These are phyloP conservation scores for Podospora pseudocomata DNA, from an alignment of 495 filamentous ascomycete genomes.

Conservation along the genomic window DNA sequence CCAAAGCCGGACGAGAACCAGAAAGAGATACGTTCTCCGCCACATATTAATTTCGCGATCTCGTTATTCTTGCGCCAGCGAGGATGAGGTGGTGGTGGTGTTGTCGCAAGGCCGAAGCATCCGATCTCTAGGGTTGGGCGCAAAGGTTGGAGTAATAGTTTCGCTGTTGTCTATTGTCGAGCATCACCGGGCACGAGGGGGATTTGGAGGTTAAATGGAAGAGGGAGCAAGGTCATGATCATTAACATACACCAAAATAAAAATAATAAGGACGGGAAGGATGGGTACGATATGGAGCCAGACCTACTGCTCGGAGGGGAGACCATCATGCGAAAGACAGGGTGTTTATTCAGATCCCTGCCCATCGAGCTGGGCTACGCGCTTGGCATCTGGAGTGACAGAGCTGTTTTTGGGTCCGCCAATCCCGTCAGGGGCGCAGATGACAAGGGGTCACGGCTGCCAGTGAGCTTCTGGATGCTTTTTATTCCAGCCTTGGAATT, in stretches of 20 bases:
- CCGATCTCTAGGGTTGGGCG: constrained; percentile 13
- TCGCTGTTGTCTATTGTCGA: neutral
- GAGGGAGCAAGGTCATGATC: constrained; percentile 16
- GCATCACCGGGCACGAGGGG: constrained; percentile 17
- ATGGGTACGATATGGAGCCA: constrained; percentile 16
- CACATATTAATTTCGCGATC: constrained; percentile 59
- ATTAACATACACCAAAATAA: neutral
- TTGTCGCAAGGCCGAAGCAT: constrained; percentile 21
- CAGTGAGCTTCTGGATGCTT: neutral
- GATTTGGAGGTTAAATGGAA: neutral
- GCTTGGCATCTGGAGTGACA: constrained; percentile 1
- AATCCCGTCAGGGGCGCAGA: constrained; percentile 4
- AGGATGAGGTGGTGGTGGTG: neutral
- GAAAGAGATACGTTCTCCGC: constrained; percentile 81
- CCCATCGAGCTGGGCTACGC: neutral
- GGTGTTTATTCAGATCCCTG: constrained; percentile 20
- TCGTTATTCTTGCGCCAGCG: constrained; percentile 5
- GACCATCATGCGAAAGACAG: constrained; percentile 11
- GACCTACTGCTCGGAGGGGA: constrained; percentile 9
- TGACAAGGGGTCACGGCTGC: neutral
- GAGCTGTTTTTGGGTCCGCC: constrained; percentile 2
- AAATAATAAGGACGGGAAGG: constrained; percentile 14
- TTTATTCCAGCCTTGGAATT: neutral
- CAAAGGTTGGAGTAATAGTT: constrained; percentile 9
- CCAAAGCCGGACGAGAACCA: constrained; percentile 84